Conservation (phyloP, 2,329 filamentous ascomycete genomes). For the Ophiostoma tasmaniense region DNA sequence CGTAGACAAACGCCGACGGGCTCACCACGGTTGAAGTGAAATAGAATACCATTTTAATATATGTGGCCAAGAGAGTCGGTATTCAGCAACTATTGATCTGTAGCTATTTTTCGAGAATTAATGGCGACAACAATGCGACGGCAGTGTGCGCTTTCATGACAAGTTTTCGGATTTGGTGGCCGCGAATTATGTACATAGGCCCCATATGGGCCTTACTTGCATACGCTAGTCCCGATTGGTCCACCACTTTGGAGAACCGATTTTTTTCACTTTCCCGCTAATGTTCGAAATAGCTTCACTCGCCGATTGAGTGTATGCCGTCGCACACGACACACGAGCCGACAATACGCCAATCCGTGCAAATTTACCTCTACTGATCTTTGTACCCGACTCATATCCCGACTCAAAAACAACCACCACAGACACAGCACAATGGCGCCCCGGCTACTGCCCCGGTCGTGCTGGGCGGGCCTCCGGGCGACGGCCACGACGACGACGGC, state of each 20-base stretch:
- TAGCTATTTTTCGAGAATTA: not conserved
- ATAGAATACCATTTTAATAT: conserved; percentile 75
- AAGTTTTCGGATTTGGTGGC: conserved; percentile 5
- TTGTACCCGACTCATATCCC: no score
- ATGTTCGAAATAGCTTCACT: conserved; percentile 11
- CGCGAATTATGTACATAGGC: not conserved
- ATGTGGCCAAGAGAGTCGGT: no score
- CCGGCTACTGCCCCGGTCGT: conserved; percentile 29
- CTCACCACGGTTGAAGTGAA: conserved; percentile 79
- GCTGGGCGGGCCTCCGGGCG: conserved; percentile 21
- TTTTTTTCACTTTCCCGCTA: conserved; percentile 14
- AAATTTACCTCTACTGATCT: not conserved
- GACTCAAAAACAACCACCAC: not conserved
- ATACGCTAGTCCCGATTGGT: conserved; percentile 8
- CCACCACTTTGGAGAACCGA: not conserved
- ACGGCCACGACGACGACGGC: conserved; percentile 8
- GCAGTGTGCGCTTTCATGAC: conserved; percentile 15
- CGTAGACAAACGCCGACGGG: conserved; percentile 82
- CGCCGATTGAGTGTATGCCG: not conserved
- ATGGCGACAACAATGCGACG: not conserved
- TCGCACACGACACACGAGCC: not conserved
- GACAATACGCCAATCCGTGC: not conserved
- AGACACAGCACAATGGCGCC: conserved; percentile 26
- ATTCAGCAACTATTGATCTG: no score
- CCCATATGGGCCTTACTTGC: not conserved